Evolutionary conservation across 768 basidiomycete species (phyloP).

Genomic region (Porphyrellus cyaneotinctus): DNA sequence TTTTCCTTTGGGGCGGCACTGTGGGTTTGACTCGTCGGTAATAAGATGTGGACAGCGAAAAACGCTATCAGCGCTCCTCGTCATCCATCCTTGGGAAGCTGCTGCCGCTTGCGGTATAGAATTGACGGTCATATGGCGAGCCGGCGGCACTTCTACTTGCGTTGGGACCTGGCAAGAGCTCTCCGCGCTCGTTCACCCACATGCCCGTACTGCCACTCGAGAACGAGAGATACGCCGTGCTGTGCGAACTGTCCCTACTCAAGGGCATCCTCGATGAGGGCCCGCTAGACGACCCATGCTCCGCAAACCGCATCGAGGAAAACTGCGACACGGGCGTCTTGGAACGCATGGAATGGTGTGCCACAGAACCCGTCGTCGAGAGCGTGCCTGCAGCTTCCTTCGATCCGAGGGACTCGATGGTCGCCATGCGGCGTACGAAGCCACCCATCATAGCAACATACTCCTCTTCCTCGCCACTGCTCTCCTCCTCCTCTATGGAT

Average conservation of each 20-base stretch:
- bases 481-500: conserved; percentile 3
- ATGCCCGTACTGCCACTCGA: conserved; percentile 20
- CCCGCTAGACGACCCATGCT: not conserved
- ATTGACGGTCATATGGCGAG: conserved; percentile 11
- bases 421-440: conserved; percentile 71
- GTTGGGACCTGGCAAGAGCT: conserved; percentile 12
- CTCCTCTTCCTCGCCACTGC: conserved; percentile 27
- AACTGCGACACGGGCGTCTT: conserved; percentile 17
- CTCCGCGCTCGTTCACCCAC: conserved; percentile 28
- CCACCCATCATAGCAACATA: conserved; percentile 59
- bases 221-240: conserved; percentile 25
- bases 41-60: not conserved
- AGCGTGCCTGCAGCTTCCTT: conserved; percentile 41
- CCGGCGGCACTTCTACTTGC: conserved; percentile 2
- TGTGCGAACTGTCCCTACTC: conserved; percentile 14
- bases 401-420: conserved; percentile 74
- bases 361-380: conserved; percentile 30
- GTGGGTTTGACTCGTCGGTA: not conserved
- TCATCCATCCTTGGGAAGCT: conserved; percentile 9
- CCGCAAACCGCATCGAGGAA: conserved; percentile 26
- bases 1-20: not conserved
- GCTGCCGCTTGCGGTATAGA: conserved; percentile 15
- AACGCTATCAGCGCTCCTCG: conserved; percentile 4
- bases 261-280: not conserved
- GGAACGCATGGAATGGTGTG: conserved; percentile 27